Percentiles rank a stretch among this genome's conserved stretches.
These are phyloP conservation scores for Podospora pseudopauciseta DNA, from an alignment of 495 filamentous ascomycete species.

Conservation along the genomic window DNA sequence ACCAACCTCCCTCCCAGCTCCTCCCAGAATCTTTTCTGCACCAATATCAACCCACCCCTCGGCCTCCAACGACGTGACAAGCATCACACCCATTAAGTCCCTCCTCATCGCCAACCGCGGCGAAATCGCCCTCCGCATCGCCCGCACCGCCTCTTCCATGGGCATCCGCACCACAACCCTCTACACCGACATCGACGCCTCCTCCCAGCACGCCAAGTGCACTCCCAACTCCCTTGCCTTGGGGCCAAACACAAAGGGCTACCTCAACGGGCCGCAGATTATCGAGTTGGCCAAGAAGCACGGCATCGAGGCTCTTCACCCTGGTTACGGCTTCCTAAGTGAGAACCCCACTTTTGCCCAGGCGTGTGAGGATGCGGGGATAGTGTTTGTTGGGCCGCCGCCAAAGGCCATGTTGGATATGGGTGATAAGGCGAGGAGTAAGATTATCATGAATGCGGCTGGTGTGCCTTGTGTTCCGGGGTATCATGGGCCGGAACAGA, in stretches of 20 bases:
- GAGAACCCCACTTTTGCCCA: constrained; percentile 91
- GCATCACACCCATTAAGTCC: constrained; percentile 62
- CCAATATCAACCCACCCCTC: constrained; percentile 26
- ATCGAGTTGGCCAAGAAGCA: constrained; percentile 79
- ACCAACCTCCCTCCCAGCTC: constrained; percentile 7
- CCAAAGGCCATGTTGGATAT: constrained; percentile 92
- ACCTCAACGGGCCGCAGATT: constrained; percentile 90
- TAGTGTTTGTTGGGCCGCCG: constrained; percentile 93
- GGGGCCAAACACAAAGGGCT: constrained; percentile 52
- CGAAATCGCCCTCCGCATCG: constrained; percentile 93
- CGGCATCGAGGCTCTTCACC: constrained; percentile 87
- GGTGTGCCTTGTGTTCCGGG: constrained; percentile 95
- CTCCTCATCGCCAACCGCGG: constrained; percentile 95
- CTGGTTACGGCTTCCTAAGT: constrained; percentile 94
- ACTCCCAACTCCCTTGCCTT: constrained; percentile 79
- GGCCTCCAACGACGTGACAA: constrained; percentile 27
- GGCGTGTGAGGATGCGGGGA: constrained; percentile 82
- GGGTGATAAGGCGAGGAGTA: constrained; percentile 88
- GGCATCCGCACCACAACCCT: constrained; percentile 93
- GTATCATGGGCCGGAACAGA: constrained; percentile 88
- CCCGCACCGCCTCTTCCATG: constrained; percentile 76
- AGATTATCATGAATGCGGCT: constrained; percentile 92
- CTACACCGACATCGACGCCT: constrained; percentile 88
- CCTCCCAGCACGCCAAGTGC: constrained; percentile 81
- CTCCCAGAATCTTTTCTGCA: constrained; percentile 6